phyloP scores from a whole-genome alignment of 1,284 basidiomycete species.

The Irpex rosettiformis region DNA sequence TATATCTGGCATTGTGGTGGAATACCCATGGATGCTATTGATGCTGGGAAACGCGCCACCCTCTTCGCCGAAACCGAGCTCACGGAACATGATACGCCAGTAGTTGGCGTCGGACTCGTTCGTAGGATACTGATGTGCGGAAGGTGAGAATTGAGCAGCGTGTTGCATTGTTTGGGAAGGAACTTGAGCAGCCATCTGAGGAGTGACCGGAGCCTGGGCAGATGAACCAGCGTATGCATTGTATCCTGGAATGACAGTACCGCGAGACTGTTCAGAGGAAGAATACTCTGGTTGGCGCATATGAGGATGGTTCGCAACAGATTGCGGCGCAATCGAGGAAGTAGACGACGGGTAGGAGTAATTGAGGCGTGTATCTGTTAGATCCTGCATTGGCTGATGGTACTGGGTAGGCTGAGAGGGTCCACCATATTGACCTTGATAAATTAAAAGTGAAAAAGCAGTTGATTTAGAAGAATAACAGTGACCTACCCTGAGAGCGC shows the following conservation, averaged over 20 bases:
- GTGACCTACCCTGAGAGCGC: constrained; percentile 10
- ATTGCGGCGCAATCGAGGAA: neutral
- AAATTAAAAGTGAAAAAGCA: neutral
- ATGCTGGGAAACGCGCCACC: constrained; percentile 3
- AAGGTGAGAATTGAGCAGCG: neutral
- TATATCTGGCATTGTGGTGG: constrained; percentile 11
- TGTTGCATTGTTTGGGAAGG: constrained; percentile 4
- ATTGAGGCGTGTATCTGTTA: neutral
- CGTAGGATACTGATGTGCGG: constrained; percentile 15
- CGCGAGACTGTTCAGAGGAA: neutral
- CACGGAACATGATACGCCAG: constrained; percentile 68
- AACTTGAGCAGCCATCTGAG: constrained; percentile 1
- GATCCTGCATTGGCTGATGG: neutral
- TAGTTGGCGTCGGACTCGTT: constrained; percentile 58
- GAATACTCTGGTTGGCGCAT: constrained; percentile 12
- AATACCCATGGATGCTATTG: constrained; percentile 3
- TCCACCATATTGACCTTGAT: neutral
- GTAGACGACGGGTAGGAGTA: neutral
- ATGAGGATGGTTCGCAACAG: neutral
- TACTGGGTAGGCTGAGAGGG: constrained; percentile 2
- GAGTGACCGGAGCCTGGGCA: neutral
- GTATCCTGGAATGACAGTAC: constrained; percentile 2
- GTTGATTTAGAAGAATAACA: neutral
- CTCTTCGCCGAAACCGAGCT: constrained; percentile 48
- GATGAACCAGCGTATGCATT: neutral